Evolutionary conservation across 2,329 filamentous ascomycete species (phyloP).

Genomic region (Fusarium citri): DNA sequence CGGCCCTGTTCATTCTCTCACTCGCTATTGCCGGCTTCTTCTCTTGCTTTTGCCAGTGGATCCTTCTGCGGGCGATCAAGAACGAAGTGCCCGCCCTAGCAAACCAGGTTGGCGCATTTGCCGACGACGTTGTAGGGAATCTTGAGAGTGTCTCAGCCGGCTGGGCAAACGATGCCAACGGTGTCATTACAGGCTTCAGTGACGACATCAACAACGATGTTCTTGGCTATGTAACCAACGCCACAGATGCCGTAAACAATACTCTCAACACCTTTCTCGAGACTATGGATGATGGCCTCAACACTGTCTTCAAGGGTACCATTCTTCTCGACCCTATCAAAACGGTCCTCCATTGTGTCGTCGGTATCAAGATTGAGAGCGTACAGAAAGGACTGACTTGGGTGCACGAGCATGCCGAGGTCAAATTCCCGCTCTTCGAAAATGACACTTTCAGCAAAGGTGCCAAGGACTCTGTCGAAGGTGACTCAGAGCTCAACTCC

Average conservation of each 20-base stretch:
- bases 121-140: conserved; percentile 78
- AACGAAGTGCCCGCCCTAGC: conserved; percentile 81
- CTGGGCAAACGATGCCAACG: conserved; percentile 83
- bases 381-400: conserved; percentile 93
- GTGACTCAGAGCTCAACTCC: conserved; percentile 69
- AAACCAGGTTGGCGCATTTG: conserved; percentile 80
- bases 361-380: conserved; percentile 85
- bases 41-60: conserved; percentile 83
- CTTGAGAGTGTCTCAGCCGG: conserved; percentile 78
- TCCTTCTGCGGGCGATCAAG: conserved; percentile 79
- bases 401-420: conserved; percentile 87
- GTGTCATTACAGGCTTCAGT: conserved; percentile 77
- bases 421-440: conserved; percentile 81
- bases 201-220: conserved; percentile 84
- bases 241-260: conserved; percentile 83
- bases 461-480: conserved; percentile 69
- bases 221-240: conserved; percentile 87
- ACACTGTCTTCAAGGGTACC: conserved; percentile 83
- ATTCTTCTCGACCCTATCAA: conserved; percentile 81
- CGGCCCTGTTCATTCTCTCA: conserved; percentile 87
- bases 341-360: conserved; percentile 86
- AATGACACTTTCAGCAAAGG: conserved; percentile 87
- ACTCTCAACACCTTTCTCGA: conserved; percentile 87
- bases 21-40: conserved; percentile 86
- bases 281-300: conserved; percentile 79